These are phyloP conservation scores for Xylariaceae sp. DNA, from an alignment of 2,329 filamentous ascomycete genomes.

Conservation along the genomic window DNA sequence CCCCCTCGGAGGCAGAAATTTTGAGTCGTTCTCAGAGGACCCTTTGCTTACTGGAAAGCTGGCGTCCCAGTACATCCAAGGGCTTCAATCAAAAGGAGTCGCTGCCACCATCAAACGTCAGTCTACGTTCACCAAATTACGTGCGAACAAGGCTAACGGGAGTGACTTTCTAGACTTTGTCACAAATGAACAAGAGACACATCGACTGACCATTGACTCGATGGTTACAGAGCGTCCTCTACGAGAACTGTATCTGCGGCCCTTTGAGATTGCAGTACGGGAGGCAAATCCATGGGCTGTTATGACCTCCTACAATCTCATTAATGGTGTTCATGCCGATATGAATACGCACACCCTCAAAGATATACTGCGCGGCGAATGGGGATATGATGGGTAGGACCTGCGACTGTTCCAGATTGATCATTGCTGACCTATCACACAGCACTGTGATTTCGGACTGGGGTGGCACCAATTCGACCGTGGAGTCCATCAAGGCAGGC, in stretches of 20 bases:
- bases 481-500: slow-evolving; percentile 54
- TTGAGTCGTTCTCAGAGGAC: slow-evolving; percentile 85
- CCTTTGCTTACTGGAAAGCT: slow-evolving; percentile 73
- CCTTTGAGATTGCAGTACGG: slow-evolving; percentile 70
- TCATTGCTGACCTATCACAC: slow-evolving; percentile 18
- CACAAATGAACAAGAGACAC: slow-evolving; percentile 41
- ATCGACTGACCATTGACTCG: slow-evolving; percentile 63
- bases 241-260: slow-evolving; percentile 69
- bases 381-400: slow-evolving; percentile 58
- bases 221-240: slow-evolving; percentile 63
- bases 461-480: slow-evolving; percentile 56
- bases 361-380: slow-evolving; percentile 58
- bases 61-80: slow-evolving; percentile 68
- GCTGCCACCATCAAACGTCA: slow-evolving; percentile 76
- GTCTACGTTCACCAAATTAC: slow-evolving; percentile 16
- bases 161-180: slow-evolving; percentile 14
- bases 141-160: too few species aligned
- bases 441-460: slow-evolving; percentile 59
- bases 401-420: not conserved
- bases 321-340: slow-evolving; percentile 62
- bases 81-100: slow-evolving; percentile 70
- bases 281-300: slow-evolving; percentile 68
- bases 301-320: slow-evolving; percentile 67
- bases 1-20: slow-evolving; percentile 79
- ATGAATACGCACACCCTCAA: slow-evolving; percentile 55